Conservation (phyloP, 345 rosid genomes). For the Isatis tinctoria region DNA sequence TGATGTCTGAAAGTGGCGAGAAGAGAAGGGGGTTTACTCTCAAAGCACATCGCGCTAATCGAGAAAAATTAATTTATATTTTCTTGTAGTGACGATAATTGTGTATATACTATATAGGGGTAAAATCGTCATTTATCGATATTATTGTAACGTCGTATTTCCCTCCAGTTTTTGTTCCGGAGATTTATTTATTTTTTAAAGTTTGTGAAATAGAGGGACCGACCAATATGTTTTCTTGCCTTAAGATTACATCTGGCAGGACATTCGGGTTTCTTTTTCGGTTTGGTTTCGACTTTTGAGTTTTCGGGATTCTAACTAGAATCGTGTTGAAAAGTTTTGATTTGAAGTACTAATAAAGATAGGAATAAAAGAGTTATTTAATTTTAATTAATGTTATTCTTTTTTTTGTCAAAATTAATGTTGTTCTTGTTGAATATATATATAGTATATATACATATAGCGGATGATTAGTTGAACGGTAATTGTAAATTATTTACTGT, state of each 20-base stretch:
- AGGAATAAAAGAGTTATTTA: background rate
- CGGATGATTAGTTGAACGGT: too few species aligned
- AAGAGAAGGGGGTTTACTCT: background rate
- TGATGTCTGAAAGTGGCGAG: slow-evolving; percentile 9
- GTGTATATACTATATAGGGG: background rate
- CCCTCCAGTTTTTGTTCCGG: slow-evolving; percentile 44
- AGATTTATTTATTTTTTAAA: background rate
- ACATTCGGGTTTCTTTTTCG: background rate
- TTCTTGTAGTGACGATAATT: background rate
- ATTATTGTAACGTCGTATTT: slow-evolving; percentile 26
- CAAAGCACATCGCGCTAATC: background rate
- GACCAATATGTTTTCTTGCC: background rate
- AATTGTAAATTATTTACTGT: too few species aligned
- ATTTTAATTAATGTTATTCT: background rate
- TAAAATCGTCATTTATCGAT: slow-evolving; percentile 23
- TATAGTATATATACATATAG: background rate
- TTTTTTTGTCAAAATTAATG: too few species aligned
- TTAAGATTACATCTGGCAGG: background rate
- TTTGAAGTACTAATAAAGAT: background rate
- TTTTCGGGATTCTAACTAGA: background rate
- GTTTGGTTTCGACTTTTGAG: background rate
- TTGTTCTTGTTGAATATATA: background rate
- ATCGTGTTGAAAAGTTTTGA: background rate
- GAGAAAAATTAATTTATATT: background rate
- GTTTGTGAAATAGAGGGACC: background rate